Evolutionary conservation across 2,329 filamentous ascomycete genomes (phyloP), one percentile per base, ranked within the genome.

Genomic region (Trichophyton benhamiae): DNA sequence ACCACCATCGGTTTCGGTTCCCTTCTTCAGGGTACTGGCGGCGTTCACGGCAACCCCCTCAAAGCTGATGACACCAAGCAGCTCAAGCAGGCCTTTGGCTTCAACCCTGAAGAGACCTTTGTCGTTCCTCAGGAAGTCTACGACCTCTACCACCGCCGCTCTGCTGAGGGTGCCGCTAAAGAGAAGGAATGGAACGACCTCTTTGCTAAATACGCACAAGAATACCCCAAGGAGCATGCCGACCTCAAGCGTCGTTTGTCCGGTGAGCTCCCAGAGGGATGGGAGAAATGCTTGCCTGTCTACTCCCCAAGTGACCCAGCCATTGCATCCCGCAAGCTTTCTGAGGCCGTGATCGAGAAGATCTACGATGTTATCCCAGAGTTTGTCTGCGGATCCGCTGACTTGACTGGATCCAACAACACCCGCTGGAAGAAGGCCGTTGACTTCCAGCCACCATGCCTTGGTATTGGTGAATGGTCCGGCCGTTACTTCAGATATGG

Each of bases 1-100:
- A 99, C 94, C 74, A 97, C 89, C 76, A 99, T 99, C 74, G 94
- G 94, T 72, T 99, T 87, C 79, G 94, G 94, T 71, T 97, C 94
- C 70, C 84, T 88, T 77, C 85, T 94, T 71, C 84, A 95, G 82
- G 94, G 94, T 72, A 97, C 94, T 68, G 87, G 89, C 76, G 89
- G 89, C 77, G 94, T 99, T 65, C 94, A 99, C 84, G 94, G 94
- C 70, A 91, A 92, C 76, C 88, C 94, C 65, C 85, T 99, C 68
- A 97, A 97, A 86, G 83, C 86, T 67, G 92, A 96, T 71, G 94
- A 99, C 75, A 87, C 89, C 77, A 87, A 91, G 83, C 84, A 90
- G 77, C 85, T 97, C 76, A 99, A 99, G 88, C 72, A 84, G 77
- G 91, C 89, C 80, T 97, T 95, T 73, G 92, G 92, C 72, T 97